Conservation (phyloP, 257 asterid genomes). For the Mentha longifolia region DNA sequence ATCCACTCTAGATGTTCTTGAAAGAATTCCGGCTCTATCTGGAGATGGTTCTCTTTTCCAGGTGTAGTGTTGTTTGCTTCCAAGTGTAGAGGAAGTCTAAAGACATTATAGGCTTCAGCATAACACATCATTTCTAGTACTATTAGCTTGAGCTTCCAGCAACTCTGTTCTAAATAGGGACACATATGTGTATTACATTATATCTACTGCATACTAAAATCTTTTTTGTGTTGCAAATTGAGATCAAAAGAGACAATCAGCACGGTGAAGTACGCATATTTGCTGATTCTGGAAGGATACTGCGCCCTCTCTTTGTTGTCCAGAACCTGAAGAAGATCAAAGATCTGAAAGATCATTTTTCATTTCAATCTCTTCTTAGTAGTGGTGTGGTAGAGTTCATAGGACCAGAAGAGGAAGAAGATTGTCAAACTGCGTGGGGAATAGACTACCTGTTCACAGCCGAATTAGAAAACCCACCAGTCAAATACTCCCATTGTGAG, state of each 20-base stretch:
- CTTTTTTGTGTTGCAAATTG: constrained; percentile 57
- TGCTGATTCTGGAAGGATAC: constrained; percentile 91
- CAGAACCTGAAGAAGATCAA: constrained; percentile 62
- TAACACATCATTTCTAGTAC: no score
- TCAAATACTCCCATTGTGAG: constrained; percentile 80
- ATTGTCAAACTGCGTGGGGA: constrained; percentile 88
- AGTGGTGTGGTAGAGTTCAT: constrained; percentile 77
- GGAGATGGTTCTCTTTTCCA: constrained; percentile 15
- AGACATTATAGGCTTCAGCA: not conserved
- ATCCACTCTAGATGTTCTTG: not conserved
- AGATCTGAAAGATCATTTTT: constrained; percentile 58
- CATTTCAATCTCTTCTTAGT: constrained; percentile 67
- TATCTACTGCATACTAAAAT: not conserved
- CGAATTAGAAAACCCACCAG: constrained; percentile 62
- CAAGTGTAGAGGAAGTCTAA: not conserved
- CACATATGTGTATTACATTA: constrained; percentile 4
- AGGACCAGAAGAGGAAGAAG: constrained; percentile 98
- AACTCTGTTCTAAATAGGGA: no score
- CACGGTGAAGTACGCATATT: constrained; percentile 79
- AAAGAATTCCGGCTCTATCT: not conserved
- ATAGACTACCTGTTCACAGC: constrained; percentile 57
- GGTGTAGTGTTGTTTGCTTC: not conserved
- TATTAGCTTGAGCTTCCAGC: no score
- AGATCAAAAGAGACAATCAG: constrained; percentile 73
- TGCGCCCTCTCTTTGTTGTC: constrained; percentile 89